phyloP scores from a whole-genome alignment of 768 basidiomycete genomes.

The Panus rudis region DNA sequence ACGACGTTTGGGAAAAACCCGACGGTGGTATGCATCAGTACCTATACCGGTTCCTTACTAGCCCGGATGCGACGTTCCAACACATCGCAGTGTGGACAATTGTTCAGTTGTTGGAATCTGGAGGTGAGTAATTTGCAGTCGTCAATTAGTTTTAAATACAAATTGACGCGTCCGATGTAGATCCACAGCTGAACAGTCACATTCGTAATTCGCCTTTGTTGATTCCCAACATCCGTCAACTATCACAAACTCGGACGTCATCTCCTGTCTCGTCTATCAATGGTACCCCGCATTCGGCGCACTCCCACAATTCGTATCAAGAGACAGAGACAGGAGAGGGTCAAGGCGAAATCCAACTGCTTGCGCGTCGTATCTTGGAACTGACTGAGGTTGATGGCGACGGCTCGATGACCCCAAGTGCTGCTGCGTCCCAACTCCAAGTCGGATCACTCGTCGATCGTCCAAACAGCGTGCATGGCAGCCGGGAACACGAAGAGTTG shows the following conservation, averaged over 20 bases:
- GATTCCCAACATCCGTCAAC: conserved; percentile 78
- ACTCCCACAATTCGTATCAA: conserved; percentile 63
- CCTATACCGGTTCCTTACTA: conserved; percentile 87
- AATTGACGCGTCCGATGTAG: conserved; percentile 30
- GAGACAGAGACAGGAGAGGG: conserved; percentile 84
- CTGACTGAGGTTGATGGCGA: conserved; percentile 75
- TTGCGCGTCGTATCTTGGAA: conserved; percentile 81
- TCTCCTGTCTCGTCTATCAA: conserved; percentile 64
- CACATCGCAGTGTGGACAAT: conserved; percentile 99
- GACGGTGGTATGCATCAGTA: conserved; percentile 97
- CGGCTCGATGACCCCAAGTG: conserved; percentile 50
- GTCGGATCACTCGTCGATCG: conserved; percentile 63
- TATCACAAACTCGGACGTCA: conserved; percentile 65
- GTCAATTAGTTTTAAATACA: background rate
- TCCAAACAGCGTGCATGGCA: conserved; percentile 43
- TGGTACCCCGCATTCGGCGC: conserved; percentile 66
- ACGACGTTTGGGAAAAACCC: conserved; percentile 96
- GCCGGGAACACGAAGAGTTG: conserved; percentile 71
- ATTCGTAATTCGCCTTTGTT: conserved; percentile 80
- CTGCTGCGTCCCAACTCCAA: conserved; percentile 58
- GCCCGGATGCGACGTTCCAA: conserved; percentile 95
- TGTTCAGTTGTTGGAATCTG: conserved; percentile 95
- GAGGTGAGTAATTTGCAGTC: conserved; percentile 41
- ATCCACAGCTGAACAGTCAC: conserved; percentile 84
- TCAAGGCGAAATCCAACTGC: conserved; percentile 82